These are phyloP conservation scores for Picochlorum sp. DNA, from an alignment of 139 green algal species.

Conservation along the genomic window DNA sequence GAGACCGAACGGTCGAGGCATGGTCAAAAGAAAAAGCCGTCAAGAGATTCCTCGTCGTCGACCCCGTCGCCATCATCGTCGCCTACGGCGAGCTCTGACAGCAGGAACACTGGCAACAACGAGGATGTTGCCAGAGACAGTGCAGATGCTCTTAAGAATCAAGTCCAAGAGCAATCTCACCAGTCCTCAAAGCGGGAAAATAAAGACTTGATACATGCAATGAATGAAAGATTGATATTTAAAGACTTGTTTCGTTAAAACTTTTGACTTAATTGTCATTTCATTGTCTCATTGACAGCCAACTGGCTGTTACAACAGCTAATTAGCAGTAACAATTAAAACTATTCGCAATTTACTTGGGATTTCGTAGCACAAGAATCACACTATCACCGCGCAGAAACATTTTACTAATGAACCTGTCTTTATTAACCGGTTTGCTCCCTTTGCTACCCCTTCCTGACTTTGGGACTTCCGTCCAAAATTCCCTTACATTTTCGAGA, in stretches of 20 bases:
- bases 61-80: neutral
- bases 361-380: conserved; percentile 93
- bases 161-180: neutral
- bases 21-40: neutral
- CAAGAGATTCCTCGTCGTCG: conserved; percentile 1
- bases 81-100: conserved; percentile 2
- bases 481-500: conserved; percentile 98
- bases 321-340: too few relatives aligned
- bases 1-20: neutral
- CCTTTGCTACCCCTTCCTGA: conserved; percentile 80
- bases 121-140: neutral
- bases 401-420: conserved; percentile 97
- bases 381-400: conserved; percentile 95
- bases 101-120: neutral
- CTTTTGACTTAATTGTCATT: too few relatives aligned
- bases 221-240: neutral
- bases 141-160: too few relatives aligned
- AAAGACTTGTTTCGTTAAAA: too few relatives aligned
- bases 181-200: neutral
- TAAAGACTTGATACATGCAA: neutral
- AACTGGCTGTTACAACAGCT: too few relatives aligned
- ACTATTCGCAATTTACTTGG: conserved; percentile 60
- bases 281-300: too few relatives aligned
- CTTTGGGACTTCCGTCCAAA: conserved; percentile 98
- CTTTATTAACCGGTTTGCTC: conserved; percentile 86